Conservation (phyloP, 2,329 filamentous ascomycete species). For the Curvularia eragrostidis region DNA sequence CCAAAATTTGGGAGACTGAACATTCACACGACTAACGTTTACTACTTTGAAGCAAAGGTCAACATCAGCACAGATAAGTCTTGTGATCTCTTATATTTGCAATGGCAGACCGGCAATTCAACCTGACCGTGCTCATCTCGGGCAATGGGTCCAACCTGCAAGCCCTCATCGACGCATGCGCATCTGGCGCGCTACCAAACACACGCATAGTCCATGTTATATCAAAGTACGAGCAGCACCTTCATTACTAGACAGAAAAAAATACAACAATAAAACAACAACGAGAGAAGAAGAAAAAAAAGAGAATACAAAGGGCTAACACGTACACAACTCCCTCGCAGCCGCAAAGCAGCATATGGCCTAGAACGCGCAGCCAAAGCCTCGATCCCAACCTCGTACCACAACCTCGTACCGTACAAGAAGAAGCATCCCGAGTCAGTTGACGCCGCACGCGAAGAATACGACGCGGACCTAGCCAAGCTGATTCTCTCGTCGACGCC, state of each 20-base stretch:
- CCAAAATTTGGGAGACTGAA: constrained; percentile 26
- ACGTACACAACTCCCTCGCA: constrained; percentile 13
- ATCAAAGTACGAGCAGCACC: constrained; percentile 50
- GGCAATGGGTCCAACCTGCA: constrained; percentile 79
- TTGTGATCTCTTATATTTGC: background rate
- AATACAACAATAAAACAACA: background rate
- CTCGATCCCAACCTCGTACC: constrained; percentile 75
- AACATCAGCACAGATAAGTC: background rate
- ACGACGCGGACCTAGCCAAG: constrained; percentile 76
- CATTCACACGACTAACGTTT: constrained; percentile 1
- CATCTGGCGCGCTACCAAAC: constrained; percentile 56
- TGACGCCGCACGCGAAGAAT: constrained; percentile 66
- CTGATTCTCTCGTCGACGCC: constrained; percentile 66
- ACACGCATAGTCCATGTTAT: constrained; percentile 68
- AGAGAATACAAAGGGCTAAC: background rate
- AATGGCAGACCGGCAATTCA: constrained; percentile 48
- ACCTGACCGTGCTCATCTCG: constrained; percentile 66
- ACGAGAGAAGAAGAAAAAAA: background rate
- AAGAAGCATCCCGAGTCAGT: constrained; percentile 65
- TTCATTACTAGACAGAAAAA: background rate
- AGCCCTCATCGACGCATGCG: constrained; percentile 71
- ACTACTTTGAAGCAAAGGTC: too few species aligned
- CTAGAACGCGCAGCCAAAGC: constrained; percentile 66
- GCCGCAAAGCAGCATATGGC: constrained; percentile 66
- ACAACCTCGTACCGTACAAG: constrained; percentile 80